Base-by-base conservation (phyloP, 2,329 filamentous ascomycete genomes). In the Aureobasidium sp. region DNA sequence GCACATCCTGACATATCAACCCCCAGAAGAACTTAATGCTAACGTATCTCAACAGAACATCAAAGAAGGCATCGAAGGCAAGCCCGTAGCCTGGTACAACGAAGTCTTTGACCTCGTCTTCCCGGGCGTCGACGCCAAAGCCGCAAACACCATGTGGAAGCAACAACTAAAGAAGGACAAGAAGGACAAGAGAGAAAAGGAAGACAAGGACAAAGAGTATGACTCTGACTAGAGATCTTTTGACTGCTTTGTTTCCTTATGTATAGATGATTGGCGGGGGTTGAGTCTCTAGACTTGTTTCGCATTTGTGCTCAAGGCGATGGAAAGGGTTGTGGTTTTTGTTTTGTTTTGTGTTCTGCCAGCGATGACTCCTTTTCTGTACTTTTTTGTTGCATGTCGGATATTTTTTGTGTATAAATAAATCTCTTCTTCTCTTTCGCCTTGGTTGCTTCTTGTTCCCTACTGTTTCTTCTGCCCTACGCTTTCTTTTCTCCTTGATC, bases 41-140 rank as follows among this genome's bases (percentile, higher is more conserved):
- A 22, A 52, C 29, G 27, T 64, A 61, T 9, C 12, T 39, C 64
- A 25, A 25, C 73, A 99, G 94, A 97, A 97, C 73, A 99, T 99
- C 80, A 99, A 97, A 78, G 85, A 96, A 71, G 92, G 91, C 67
- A 90, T 99, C 65, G 87, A 96, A 76, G 94, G 95, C 70, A 89
- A 88, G 68, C 88, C 94, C 0, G 93, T 93, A 20, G 87, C 84
- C 71, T 99, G 94, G 94, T 99, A 97, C 79, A 83, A 83, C 7
- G 91, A 99, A 67, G 90, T 99, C 56, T 97, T 97, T 74, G 84
- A 93, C 65, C 82, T 96, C 64, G 86, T 97, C 68, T 99, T 99
- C 80, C 86, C 90, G 41, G 80, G 88, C 66, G 76, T 97, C 20
- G 89, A 97, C 76, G 81, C 79, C 64, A 82, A 87, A 45, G 77